Percentiles rank a stretch among this genome's conserved stretches.
phyloP scores from a whole-genome alignment of 441 rosid genomes.

The Euphorbia corollata region DNA sequence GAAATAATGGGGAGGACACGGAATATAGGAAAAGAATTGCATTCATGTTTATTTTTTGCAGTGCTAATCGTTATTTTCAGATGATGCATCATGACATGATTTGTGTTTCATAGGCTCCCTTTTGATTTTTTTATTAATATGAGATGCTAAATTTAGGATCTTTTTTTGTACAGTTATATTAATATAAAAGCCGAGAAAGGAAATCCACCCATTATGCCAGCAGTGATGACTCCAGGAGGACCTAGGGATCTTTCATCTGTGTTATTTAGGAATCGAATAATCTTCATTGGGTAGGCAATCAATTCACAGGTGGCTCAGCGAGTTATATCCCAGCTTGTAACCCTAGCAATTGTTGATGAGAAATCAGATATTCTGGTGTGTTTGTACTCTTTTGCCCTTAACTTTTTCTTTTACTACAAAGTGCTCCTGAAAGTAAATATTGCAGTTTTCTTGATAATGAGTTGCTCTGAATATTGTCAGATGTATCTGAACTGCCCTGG shows the following conservation, averaged over 20 bases:
- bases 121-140: not conserved
- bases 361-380: constrained; percentile 75
- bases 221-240: constrained; percentile 84
- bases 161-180: constrained; percentile 29
- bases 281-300: constrained; percentile 77
- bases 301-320: constrained; percentile 80
- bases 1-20: not conserved
- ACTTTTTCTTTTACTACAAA: no score
- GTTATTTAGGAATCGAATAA: constrained; percentile 68
- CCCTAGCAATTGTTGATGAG: constrained; percentile 74
- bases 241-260: constrained; percentile 75
- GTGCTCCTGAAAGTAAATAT: not conserved
- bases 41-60: not conserved
- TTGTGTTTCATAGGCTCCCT: constrained; percentile 2
- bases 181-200: constrained; percentile 46
- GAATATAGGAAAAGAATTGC: not conserved
- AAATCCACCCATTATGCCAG: constrained; percentile 85
- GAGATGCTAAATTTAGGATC: constrained; percentile 5
- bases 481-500: constrained; percentile 87
- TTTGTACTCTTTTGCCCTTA: constrained; percentile 3
- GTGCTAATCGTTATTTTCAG: not conserved
- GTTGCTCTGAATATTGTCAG: constrained; percentile 31
- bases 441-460: constrained; percentile 17
- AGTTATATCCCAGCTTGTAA: constrained; percentile 83
- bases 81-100: constrained; percentile 5